phyloP scores from a whole-genome alignment of 441 rosid genomes.

The Jatropha podagrica region DNA sequence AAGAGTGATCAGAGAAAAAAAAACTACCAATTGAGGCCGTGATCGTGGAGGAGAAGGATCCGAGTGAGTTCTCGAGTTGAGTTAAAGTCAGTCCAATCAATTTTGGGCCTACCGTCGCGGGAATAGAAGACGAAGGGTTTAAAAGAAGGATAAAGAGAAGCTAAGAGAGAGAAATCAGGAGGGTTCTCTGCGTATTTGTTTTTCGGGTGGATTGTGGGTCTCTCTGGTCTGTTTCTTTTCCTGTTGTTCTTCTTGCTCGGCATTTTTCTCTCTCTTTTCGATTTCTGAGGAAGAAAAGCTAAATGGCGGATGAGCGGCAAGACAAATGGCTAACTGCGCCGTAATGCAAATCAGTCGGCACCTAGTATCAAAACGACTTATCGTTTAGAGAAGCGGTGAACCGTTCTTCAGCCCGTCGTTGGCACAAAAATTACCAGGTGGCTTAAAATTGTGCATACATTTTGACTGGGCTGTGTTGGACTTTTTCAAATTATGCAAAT shows the following conservation, averaged over 20 bases:
- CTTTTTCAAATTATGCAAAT: too few relatives aligned
- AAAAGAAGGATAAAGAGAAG: slow-evolving; percentile 77
- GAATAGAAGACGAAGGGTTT: slow-evolving; percentile 64
- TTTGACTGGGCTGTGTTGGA: too few relatives aligned
- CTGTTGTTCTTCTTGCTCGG: slow-evolving; percentile 50
- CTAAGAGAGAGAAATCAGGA: slow-evolving; percentile 72
- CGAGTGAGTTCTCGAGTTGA: slow-evolving; percentile 91
- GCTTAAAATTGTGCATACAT: too few relatives aligned
- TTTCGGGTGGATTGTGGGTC: slow-evolving; percentile 57
- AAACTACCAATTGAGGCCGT: slow-evolving; percentile 58
- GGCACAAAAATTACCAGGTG: too few relatives aligned
- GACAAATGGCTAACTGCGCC: too few relatives aligned
- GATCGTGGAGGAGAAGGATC: slow-evolving; percentile 73
- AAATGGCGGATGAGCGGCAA: too few relatives aligned
- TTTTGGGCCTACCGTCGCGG: slow-evolving; percentile 61
- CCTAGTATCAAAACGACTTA: too few relatives aligned
- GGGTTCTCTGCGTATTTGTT: slow-evolving; percentile 78
- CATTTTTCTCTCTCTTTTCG: slow-evolving; percentile 23
- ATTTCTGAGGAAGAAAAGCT: too few relatives aligned
- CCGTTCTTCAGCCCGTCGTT: too few relatives aligned
- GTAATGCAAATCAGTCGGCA: too few relatives aligned
- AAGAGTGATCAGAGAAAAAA: not conserved
- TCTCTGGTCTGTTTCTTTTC: slow-evolving; percentile 44
- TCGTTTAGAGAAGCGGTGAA: too few relatives aligned
- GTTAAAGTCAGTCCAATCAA: slow-evolving; percentile 91